Percentiles rank a stretch among this genome's conserved stretches.
phyloP scores from a whole-genome alignment of 805 yeast genomes.

The Pichia rugopelliculosa region DNA sequence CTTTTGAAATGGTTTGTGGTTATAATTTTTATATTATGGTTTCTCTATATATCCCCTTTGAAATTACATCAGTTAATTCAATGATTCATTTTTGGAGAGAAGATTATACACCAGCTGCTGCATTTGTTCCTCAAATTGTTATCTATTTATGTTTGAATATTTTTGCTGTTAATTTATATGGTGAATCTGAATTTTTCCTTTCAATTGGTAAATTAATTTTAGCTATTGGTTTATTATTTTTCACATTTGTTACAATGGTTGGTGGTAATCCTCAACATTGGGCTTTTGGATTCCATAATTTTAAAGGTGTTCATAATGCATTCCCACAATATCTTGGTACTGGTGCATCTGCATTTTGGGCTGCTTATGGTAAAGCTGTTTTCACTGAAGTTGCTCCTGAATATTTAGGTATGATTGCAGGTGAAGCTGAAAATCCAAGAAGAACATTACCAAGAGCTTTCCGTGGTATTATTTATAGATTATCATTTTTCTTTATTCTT shows the following conservation, averaged over 20 bases:
- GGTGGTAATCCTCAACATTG: constrained; percentile 77
- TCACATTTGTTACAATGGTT: constrained; percentile 74
- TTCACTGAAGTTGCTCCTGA: constrained; percentile 81
- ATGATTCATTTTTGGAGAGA: constrained; percentile 77
- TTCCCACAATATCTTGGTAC: constrained; percentile 48
- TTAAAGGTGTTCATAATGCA: constrained; percentile 26
- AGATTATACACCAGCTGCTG: constrained; percentile 65
- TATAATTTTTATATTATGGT: constrained; percentile 76
- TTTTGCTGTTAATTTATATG: constrained; percentile 68
- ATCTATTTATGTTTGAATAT: constrained; percentile 58
- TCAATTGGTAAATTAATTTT: constrained; percentile 66
- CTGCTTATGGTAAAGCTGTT: constrained; percentile 62
- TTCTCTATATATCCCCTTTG: constrained; percentile 75
- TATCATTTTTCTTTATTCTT: constrained; percentile 59
- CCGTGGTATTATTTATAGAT: constrained; percentile 63
- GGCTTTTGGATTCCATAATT: constrained; percentile 25
- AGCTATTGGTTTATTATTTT: constrained; percentile 67
- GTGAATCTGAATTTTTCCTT: constrained; percentile 78
- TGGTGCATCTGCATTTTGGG: constrained; percentile 62
- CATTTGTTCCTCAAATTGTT: constrained; percentile 57
- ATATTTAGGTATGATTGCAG: constrained; percentile 77
- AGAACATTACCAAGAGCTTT: constrained; percentile 71
- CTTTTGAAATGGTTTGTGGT: constrained; percentile 67
- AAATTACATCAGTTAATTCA: constrained; percentile 72
- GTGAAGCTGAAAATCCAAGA: constrained; percentile 59